Base-by-base conservation (phyloP, 768 basidiomycete species). In the Tylopilus cervinicoccineus region DNA sequence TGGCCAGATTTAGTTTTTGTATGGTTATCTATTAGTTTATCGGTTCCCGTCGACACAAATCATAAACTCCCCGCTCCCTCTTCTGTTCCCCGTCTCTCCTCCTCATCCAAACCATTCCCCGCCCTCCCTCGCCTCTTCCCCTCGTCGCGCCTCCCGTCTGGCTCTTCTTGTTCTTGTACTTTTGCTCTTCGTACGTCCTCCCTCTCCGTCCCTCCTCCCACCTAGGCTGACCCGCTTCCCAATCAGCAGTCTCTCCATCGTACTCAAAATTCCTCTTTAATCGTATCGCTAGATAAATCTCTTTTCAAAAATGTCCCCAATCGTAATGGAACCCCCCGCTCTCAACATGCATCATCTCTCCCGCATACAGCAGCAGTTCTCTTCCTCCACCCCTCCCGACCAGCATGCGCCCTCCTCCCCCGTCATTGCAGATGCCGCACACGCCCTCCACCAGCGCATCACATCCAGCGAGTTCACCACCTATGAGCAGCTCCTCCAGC, bases 241-340 rank as follows among this genome's bases (percentile, higher is more conserved):
- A 44, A 49, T 59, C 50, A 31, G 38, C 49, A 61, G 58, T 23
- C 53, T 23, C 39, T 13, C 32, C 16, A 47, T 47, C 47, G 11
- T 66, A 64, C 56, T 43, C 51, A 34, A 61, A 47, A 55, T 11
- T 52, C 41, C 47, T 37, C 33, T 59, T 56, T 65, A 65, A 66
- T 68, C 64, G 45, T 56, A 67, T 68, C 66, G 56, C 61, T 66
- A 63, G 53, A 61, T 64, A 51, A 29, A 56, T 45, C 49, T 43
- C 37, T 56, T 48, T 13, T 49, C 52, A 62, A 64, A 64, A 65
- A 80, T 80, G 80, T 74, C 80, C 40, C 75, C 79, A 62, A 75
- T 81, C 62, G 73, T 80, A 54, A 71, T 83, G 55, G 79, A 82
- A 62, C 63, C 76, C 28, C 77, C 78, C 37, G 68, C 75, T 27